Conservation (phyloP, 192 early-diverging fungal genomes). For the Umbelopsis vinacea region DNA sequence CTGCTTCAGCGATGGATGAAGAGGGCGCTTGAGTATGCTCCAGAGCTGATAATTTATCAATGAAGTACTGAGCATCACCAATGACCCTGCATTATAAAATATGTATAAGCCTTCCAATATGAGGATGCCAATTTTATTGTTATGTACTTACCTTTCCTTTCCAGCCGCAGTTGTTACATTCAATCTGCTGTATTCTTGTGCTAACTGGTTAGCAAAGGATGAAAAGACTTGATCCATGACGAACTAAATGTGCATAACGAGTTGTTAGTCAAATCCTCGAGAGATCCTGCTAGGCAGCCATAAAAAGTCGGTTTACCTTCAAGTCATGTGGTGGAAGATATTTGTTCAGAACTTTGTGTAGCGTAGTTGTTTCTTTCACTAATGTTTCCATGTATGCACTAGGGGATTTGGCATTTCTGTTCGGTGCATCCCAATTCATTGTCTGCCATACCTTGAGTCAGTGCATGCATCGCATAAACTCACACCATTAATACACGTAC, state of each 20-base stretch:
- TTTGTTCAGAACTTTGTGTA: conserved; percentile 91
- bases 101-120: background rate
- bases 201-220: conserved; percentile 76
- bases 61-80: conserved; percentile 76
- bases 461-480: conserved; percentile 58
- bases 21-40: conserved; percentile 76
- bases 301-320: conserved; percentile 53
- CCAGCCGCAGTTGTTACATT: conserved; percentile 58
- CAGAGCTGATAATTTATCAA: conserved; percentile 65
- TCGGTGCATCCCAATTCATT: conserved; percentile 14
- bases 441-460: background rate
- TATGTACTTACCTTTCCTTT: conserved; percentile 59
- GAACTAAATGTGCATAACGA: conserved; percentile 36
- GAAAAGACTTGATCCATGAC: conserved; percentile 83
- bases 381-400: conserved; percentile 80
- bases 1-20: conserved; percentile 66
- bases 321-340: conserved; percentile 78
- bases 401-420: conserved; percentile 27
- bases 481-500: conserved; percentile 39
- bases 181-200: conserved; percentile 64
- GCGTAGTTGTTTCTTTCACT: conserved; percentile 87
- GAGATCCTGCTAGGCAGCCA: background rate
- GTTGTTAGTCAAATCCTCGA: background rate
- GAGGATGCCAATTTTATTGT: background rate
- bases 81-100: conserved; percentile 52